These are phyloP conservation scores for Cystobasidium sp. DNA, from an alignment of 1,284 basidiomycete species.

Conservation along the genomic window DNA sequence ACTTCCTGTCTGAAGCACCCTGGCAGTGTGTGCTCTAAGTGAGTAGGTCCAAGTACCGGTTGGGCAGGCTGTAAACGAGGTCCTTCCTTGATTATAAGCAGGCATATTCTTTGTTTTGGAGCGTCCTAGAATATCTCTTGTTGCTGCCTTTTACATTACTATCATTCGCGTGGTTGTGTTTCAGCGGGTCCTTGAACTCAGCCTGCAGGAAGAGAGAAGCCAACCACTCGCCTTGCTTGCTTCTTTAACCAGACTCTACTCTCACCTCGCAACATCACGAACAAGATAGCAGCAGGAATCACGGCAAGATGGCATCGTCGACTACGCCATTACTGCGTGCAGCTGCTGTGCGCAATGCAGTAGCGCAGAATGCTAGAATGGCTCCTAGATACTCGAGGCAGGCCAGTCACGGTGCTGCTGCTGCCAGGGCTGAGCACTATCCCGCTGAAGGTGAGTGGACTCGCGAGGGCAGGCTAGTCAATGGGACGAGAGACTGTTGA, in stretches of 20 bases:
- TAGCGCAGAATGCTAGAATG: conserved; percentile 41
- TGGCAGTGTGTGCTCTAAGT: no score
- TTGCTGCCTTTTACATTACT: no score
- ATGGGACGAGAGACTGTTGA: background rate
- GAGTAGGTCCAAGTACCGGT: no score
- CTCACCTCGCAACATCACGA: background rate
- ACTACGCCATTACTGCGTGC: conserved; percentile 38
- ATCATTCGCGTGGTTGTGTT: no score
- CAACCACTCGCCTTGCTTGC: background rate
- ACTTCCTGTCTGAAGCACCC: no score
- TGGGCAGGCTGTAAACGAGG: no score
- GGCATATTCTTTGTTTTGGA: no score
- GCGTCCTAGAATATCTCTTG: no score
- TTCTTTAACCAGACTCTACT: background rate
- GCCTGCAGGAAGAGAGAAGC: background rate
- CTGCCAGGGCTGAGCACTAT: conserved; percentile 34
- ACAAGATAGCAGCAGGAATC: background rate
- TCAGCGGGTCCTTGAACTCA: background rate
- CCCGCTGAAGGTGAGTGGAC: conserved; percentile 24
- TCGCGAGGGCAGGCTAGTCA: background rate
- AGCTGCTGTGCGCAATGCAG: conserved; percentile 37
- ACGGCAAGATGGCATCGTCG: background rate
- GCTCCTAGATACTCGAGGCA: conserved; percentile 36
- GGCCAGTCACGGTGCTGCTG: conserved; percentile 28
- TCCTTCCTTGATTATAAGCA: no score